Conservation (phyloP, 306 rosid species). For the Pyrus pyrifolia region DNA sequence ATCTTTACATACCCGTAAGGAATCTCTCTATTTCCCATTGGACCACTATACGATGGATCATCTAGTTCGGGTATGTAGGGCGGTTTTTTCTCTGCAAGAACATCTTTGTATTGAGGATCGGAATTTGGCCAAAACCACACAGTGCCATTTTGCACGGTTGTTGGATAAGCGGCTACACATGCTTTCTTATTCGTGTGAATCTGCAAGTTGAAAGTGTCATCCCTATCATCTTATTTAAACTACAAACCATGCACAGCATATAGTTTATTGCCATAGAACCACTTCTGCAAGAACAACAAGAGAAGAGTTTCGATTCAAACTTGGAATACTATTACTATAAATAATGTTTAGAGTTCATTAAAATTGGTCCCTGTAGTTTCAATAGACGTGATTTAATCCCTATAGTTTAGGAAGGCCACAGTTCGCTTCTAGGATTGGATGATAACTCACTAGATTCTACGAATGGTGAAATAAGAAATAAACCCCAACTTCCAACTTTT, state of each 20-base stretch:
- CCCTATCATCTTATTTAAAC: not conserved
- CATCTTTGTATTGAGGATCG: conserved; percentile 73
- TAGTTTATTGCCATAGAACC: not conserved
- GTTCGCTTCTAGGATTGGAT: not conserved
- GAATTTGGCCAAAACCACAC: conserved; percentile 90
- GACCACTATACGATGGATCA: conserved; percentile 53
- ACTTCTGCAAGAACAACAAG: not conserved
- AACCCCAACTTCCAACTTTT: not conserved
- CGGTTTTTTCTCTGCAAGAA: conserved; percentile 46
- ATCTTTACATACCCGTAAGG: conserved; percentile 55
- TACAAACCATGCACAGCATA: not conserved
- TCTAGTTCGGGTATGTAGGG: conserved; percentile 67
- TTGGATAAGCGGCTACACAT: conserved; percentile 74
- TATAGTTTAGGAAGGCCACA: not conserved
- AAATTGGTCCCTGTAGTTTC: too few relatives aligned
- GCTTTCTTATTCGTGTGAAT: conserved; percentile 65
- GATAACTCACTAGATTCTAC: not conserved
- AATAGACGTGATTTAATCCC: too few relatives aligned
- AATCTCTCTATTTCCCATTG: conserved; percentile 68
- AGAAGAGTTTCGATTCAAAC: not conserved
- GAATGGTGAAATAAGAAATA: not conserved
- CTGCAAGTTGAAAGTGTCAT: conserved; percentile 40
- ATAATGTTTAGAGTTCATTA: not conserved
- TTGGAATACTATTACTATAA: not conserved
- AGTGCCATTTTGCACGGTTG: conserved; percentile 61